Base-by-base conservation (phyloP, 1,139 yeast genomes). In the Yamadazyma oceani region DNA sequence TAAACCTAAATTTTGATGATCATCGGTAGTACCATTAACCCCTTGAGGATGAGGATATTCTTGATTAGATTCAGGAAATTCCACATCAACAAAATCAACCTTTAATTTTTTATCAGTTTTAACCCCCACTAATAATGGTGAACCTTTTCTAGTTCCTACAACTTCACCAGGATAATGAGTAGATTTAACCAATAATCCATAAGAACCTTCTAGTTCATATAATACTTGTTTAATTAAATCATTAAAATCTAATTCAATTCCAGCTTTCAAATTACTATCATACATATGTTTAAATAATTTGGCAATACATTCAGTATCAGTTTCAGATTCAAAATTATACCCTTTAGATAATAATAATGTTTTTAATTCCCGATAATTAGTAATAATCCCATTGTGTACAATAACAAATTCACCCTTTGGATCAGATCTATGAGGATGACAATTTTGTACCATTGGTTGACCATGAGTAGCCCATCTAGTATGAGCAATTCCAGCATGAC, bases 391-490 rank as follows among this genome's bases (percentile, higher is more conserved):
- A 56, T 94, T 94, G 71, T 94, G 99, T 37, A 94, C 97, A 46
- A 94, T 84, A 27, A 86, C 81, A 57, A 94, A 94, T 61, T 90
- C 96, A 50, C 85, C 85, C 37, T 67, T 64, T 9, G 76, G 75
- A 60, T 88, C 98, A 0, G 96, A 87, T 52, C 94, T 73, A 60
- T 92, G 98, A 37, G 99, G 99, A 61, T 94, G 99, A 62, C 97
- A 92, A 72, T 94, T 94, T 48, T 67, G 58, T 43, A 75, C 80
- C 54, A 78, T 80, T 40, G 97, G 97, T 55, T 83, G 87, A 64
- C 99, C 99, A 65, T 94, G 99, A 32, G 99, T 94, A 34, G 99
- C 98, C 99, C 99, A 94, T 73, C 99, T 85, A 13, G 99, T 94
- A 66, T 94, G 99, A 28, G 98, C 97, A 62, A 94, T 92, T 60